Conservation (phyloP, 495 filamentous ascomycete genomes). For the Hapsidospora chrysogenum region DNA sequence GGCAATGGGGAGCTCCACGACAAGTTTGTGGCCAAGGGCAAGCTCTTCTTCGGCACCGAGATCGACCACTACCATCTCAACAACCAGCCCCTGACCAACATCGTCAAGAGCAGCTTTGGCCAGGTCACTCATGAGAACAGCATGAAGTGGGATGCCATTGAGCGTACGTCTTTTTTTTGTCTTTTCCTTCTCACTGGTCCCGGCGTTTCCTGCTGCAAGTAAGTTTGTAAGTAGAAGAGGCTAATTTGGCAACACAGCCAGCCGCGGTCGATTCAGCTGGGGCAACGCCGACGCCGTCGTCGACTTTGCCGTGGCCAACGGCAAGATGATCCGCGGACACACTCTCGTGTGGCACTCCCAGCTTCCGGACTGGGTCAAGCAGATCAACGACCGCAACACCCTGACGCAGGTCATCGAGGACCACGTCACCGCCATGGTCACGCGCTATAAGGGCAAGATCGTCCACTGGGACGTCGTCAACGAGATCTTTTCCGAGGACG, state of each 20-base stretch:
- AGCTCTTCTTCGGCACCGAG: neutral
- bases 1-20: neutral
- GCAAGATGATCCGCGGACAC: slow-evolving; percentile 32
- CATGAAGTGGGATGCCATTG: slow-evolving; percentile 35
- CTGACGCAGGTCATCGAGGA: slow-evolving; percentile 22
- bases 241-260: too few species aligned
- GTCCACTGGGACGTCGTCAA: slow-evolving; percentile 34
- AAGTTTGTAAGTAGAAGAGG: too few species aligned
- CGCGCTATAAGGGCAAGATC: slow-evolving; percentile 30
- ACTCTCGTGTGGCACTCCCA: slow-evolving; percentile 38
- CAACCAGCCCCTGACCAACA: neutral
- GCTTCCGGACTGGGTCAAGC: slow-evolving; percentile 30
- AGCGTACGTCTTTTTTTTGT: slow-evolving; percentile 15
- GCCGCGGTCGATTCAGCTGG: slow-evolving; percentile 25
- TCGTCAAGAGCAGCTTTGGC: slow-evolving; percentile 16
- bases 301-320: slow-evolving; percentile 28
- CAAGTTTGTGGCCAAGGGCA: neutral
- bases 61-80: neutral
- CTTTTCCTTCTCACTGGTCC: too few species aligned
- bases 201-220: too few species aligned
- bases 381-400: slow-evolving; percentile 25
- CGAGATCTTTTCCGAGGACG: slow-evolving; percentile 31
- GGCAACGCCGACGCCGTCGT: slow-evolving; percentile 25
- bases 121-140: slow-evolving; percentile 36
- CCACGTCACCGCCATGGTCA: slow-evolving; percentile 31